These are phyloP conservation scores for Aspergillus sp. DNA, from an alignment of 2,329 filamentous ascomycete species.

Conservation along the genomic window DNA sequence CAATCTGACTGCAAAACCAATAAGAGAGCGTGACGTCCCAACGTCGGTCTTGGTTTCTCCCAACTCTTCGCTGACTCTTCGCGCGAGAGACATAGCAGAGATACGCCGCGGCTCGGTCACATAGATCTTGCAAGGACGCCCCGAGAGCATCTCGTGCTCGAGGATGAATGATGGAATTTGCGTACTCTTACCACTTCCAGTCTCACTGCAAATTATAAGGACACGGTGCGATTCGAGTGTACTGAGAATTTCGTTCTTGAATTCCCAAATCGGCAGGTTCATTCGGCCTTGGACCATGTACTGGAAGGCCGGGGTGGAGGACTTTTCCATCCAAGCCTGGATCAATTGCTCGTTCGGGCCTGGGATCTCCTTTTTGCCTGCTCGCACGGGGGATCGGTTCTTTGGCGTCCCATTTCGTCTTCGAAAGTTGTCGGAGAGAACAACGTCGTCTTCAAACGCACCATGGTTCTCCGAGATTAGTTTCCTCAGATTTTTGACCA, in stretches of 20 bases:
- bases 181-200: conserved; percentile 95
- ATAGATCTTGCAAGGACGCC: conserved; percentile 85
- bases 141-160: conserved; percentile 81
- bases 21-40: conserved; percentile 79
- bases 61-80: conserved; percentile 91
- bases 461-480: conserved; percentile 43
- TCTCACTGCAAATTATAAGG: conserved; percentile 94
- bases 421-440: conserved; percentile 76
- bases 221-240: conserved; percentile 81
- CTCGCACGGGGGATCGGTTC: conserved; percentile 32
- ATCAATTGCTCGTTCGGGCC: conserved; percentile 48
- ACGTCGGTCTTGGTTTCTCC: conserved; percentile 83
- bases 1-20: conserved; percentile 92
- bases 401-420: conserved; percentile 47
- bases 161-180: conserved; percentile 94
- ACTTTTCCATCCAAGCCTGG: conserved; percentile 58
- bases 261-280: conserved; percentile 88
- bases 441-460: conserved; percentile 70
- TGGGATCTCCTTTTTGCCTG: conserved; percentile 27
- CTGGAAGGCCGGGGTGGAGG: conserved; percentile 64
- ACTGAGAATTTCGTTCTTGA: conserved; percentile 75
- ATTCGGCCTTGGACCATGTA: conserved; percentile 78
- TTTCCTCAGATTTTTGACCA: conserved; percentile 66
- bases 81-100: conserved; percentile 90
- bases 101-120: conserved; percentile 95